Base-by-base conservation (phyloP, 2,329 filamentous ascomycete genomes). In the Xylaria multiplex region DNA sequence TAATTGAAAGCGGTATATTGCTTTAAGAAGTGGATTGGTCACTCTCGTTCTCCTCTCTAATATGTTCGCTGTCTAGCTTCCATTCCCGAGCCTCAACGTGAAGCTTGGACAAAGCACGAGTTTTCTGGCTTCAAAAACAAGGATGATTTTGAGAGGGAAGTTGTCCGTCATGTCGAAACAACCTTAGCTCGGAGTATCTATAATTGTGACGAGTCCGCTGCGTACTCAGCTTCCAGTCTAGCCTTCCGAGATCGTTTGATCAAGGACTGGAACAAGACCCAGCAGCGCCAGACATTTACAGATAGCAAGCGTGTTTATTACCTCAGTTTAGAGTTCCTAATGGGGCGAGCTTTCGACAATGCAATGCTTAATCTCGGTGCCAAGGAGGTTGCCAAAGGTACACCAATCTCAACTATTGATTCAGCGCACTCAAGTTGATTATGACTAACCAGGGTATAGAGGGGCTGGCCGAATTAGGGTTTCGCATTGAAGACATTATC, bases 281-380 rank as follows among this genome's bases (percentile, higher is more conserved):
- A 99, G 83, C 96, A 99, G 83, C 90, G 91, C 67, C 96, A 99
- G 81, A 97, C 95, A 0, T 93, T 92, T 75, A 85, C 87, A 64
- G 96, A 98, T 78, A 89, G 89, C 80, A 99, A 99, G 86, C 89
- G 96, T 68, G 88, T 99, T 73, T 99, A 99, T 83, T 99, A 99
- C 78, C 87, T 99, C 67, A 97, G 94, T 72, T 88, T 99, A 65
- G 96, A 99, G 81, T 99, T 99, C 76, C 83, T 99, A 75, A 99
- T 99, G 96, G 96, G 96, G 48, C 87, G 96, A 77, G 92, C 96
- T 53, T 83, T 99, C 70, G 96, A 99, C 84, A 99, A 99, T 87
- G 95, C 96, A 69, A 97, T 99, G 93, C 87, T 99, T 71, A 99
- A 99, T 79, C 88, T 97, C 62, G 92, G 92, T 27, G 85, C 93